Evolutionary conservation across 768 basidiomycete species (phyloP), one percentile per base, ranked within the genome.

Genomic region (Chalciporus chontae): DNA sequence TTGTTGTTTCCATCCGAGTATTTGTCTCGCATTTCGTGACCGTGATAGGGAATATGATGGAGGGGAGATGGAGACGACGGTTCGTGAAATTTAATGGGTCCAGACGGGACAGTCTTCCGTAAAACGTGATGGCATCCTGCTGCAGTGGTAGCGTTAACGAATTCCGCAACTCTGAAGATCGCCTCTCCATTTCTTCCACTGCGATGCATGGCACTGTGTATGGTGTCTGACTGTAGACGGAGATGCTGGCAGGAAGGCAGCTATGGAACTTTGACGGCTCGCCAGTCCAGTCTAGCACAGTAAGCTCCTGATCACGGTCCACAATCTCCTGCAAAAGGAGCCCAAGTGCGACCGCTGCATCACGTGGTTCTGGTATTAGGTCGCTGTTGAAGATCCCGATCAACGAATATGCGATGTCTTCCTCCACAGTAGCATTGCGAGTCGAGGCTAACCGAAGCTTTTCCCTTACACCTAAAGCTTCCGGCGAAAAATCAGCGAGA

Each of bases 261-360:
- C 52, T 58, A 23, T 61, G 40, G 21, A 61, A 61, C 14, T 19
- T 41, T 1, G 59, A 61, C 21, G 55, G 14, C 11, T 34, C 15
- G 19, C 59, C 59, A 5, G 52, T 7, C 59, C 59, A 60, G 48
- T 61, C 59, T 4, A 61, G 50, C n/a, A 57, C 55, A 7, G 50
- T 47, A 10, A 27, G n/a, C 7, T 57, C 59, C n/a, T 48, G 43
- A 23, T 43, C 40, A 5, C 51, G 58, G 23, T 47, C 42, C 9
- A 59, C 46, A 2, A 44, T 39, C 29, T 60, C 58, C n/a, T 57
- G 50, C 6, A 57, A 21, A 17, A 57, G 54, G 1, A 32, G 44
- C 2, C 56, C 56, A 17, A 57, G 56, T 1, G 56, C 54, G 4
- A 40, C 24, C 0, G 50, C 48, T 5, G 26, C 21, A n/a, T 54